Percentiles rank a stretch among this genome's conserved stretches.
These are phyloP conservation scores for Claviceps humidiphila DNA, from an alignment of 2,329 filamentous ascomycete species.

Conservation along the genomic window DNA sequence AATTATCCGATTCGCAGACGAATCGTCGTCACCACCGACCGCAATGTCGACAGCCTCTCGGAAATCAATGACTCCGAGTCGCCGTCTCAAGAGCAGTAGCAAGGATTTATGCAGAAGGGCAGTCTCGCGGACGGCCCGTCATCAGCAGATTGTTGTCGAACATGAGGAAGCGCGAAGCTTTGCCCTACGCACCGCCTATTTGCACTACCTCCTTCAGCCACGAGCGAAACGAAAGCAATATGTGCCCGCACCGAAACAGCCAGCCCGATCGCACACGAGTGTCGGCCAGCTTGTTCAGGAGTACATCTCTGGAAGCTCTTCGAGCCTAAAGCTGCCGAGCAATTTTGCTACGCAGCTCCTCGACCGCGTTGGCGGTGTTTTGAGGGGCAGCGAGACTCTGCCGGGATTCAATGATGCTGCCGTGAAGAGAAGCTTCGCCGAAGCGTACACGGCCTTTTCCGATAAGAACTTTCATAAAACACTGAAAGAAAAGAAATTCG, in stretches of 20 bases:
- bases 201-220: slow-evolving; percentile 85
- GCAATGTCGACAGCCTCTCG: slow-evolving; percentile 37
- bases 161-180: slow-evolving; percentile 82
- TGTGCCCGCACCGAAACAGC: slow-evolving; percentile 52
- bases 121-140: slow-evolving; percentile 23
- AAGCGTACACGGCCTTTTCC: slow-evolving; percentile 87
- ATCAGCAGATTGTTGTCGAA: slow-evolving; percentile 36
- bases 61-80: slow-evolving; percentile 30
- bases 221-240: slow-evolving; percentile 83
- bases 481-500: slow-evolving; percentile 83
- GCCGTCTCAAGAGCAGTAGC: slow-evolving; percentile 31
- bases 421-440: slow-evolving; percentile 87
- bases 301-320: slow-evolving; percentile 45
- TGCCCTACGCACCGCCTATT: slow-evolving; percentile 79
- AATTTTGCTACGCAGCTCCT: slow-evolving; percentile 38
- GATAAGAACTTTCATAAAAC: slow-evolving; percentile 76
- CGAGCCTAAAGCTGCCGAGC: slow-evolving; percentile 42
- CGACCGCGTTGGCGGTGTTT: slow-evolving; percentile 67
- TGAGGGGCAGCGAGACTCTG: slow-evolving; percentile 69
- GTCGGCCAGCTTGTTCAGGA: slow-evolving; percentile 84
- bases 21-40: neutral
- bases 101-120: slow-evolving; percentile 28
- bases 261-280: slow-evolving; percentile 51
- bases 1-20: neutral
- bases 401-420: slow-evolving; percentile 83